These are phyloP conservation scores for Porcisia hertigi DNA, from an alignment of 208 protist species.

Conservation along the genomic window DNA sequence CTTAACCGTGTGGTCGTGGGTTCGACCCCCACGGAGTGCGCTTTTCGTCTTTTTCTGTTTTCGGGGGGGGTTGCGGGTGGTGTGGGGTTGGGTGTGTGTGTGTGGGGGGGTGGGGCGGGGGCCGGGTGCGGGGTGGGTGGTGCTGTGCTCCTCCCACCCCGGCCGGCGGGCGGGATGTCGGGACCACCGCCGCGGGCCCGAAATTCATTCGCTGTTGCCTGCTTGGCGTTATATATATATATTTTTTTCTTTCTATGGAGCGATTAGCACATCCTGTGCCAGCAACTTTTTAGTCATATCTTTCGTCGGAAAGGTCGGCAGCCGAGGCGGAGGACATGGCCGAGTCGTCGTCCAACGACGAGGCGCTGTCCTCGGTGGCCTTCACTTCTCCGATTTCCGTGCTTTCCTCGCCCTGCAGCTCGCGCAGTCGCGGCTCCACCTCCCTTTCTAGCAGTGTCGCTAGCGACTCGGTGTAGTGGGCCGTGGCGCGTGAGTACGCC, in stretches of 20 bases:
- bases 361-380: not conserved
- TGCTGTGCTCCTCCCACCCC: no score
- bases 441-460: conserved; percentile 40
- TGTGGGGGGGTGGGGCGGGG: no score
- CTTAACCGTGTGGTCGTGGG: conserved; percentile 98
- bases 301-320: conserved; percentile 9
- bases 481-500: conserved; percentile 35
- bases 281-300: no score
- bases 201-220: no score
- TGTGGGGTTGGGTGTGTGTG: no score
- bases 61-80: no score
- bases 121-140: no score
- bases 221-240: no score
- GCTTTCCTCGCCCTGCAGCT: conserved; percentile 13
- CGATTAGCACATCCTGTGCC: no score
- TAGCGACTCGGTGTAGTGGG: conserved; percentile 41
- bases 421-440: conserved; percentile 52
- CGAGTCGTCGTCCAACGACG: conserved; percentile 7
- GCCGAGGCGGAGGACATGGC: conserved; percentile 23
- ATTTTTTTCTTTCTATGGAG: not conserved
- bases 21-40: conserved; percentile 93
- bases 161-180: no score
- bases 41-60: conserved; percentile 23
- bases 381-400: not conserved
- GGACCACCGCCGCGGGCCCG: no score